Evolutionary conservation across 352 stramenopile species (phyloP), one percentile per base, ranked within the genome.

Genomic region (Globisporangium irregulare): DNA sequence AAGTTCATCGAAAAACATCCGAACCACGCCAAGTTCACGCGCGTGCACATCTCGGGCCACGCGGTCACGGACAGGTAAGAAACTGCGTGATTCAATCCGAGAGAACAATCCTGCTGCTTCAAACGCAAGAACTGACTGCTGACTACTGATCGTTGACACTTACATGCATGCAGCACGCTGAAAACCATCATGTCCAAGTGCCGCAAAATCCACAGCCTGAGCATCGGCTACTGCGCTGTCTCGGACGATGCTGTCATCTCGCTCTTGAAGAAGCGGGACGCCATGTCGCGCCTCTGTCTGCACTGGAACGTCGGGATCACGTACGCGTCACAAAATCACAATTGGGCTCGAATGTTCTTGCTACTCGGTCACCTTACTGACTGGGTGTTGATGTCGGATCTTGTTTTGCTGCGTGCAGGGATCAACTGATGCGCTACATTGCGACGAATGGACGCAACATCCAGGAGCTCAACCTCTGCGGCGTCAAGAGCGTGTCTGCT

Each of bases 1-100:
- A 93, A 92, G 73, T 78, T 97, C 32, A 92, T 97, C 66, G 89
- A 97, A 61, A 93, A 91, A 72, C 89, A 97, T 59, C 86, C 85
- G 54, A 97, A 97, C 64, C 89, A 95, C 70, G 92, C 89, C 73
- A 94, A 94, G 71, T 95, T 97, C 66, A 85, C 84, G 56, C 86
- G 86, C 58, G 76, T 97, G 18, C 87, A 97, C 67, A 82, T 97
- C 60, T 95, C 89, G 1, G 89, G 89, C 0, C 88, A 95, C 62
- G 70, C 83, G 0, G 80, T 88, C 64, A 97, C 86, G 18, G 89
- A 97, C 66, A 82, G 91, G 89, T 97, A 80, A 29, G 27, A 22
- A 61, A 22, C 20, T 46, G 9, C 25, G 20, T 60, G 27, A 60
- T n/a, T 18, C 15, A 18, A 43, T 8, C 34, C 24, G 15, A 43